Percentiles rank a stretch among this genome's conserved stretches.
Evolutionary conservation across 2,329 filamentous ascomycete species (phyloP).

Genomic region (Penicillium psychrosexuale): DNA sequence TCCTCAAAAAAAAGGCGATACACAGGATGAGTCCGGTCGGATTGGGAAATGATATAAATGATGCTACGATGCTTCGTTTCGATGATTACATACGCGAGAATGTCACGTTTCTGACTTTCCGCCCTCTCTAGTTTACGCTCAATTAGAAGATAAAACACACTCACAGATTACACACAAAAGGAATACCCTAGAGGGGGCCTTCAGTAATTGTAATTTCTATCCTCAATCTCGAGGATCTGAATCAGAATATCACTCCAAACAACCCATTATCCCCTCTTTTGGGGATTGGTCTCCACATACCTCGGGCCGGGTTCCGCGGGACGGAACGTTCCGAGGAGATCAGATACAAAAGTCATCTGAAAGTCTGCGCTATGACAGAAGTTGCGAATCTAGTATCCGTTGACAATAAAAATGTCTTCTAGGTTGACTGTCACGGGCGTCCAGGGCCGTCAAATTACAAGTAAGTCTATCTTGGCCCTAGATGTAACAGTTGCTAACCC

Average conservation of each 20-base stretch:
- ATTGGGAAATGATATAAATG: not conserved
- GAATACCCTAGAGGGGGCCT: not conserved
- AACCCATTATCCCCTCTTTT: not conserved
- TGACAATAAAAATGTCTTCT: conserved; percentile 1
- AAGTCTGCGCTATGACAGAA: not conserved
- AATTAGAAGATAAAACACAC: not conserved
- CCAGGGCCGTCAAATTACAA: conserved; percentile 18
- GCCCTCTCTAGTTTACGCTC: too few relatives aligned
- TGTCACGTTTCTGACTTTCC: not conserved
- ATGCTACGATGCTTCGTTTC: not conserved
- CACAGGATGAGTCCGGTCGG: not conserved
- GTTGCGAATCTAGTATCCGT: not conserved
- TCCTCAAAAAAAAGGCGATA: not conserved
- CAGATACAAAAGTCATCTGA: conserved; percentile 1
- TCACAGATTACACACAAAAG: not conserved
- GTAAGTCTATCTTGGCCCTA: not conserved
- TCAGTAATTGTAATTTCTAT: not conserved
- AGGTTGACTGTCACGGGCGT: conserved; percentile 15
- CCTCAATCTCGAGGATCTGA: not conserved
- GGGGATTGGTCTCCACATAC: not conserved
- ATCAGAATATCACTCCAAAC: not conserved
- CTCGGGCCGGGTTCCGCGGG: conserved; percentile 1
- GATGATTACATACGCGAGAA: not conserved
- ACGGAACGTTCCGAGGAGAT: conserved; percentile 1
- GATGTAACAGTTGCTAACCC: not conserved